Evolutionary conservation across 768 basidiomycete genomes (phyloP), one percentile per base, ranked within the genome.

Genomic region (Gloeopeniophorella convolvens): DNA sequence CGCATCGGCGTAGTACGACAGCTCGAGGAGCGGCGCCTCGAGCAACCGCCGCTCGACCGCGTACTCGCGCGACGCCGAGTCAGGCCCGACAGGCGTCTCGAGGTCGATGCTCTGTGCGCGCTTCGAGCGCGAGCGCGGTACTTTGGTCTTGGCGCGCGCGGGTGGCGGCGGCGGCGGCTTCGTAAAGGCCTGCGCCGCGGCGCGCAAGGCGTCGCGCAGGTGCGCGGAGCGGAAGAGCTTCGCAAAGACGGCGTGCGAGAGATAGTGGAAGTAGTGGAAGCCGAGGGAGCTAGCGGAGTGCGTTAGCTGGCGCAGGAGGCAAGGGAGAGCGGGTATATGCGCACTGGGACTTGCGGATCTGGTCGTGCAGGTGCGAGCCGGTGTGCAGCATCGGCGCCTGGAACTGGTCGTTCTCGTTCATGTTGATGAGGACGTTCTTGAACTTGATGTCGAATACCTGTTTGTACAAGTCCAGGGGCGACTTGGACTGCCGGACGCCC

Each of bases 401-500:
- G 65, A 83, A 93, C 53, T 82, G 78, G 23, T 83, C 79, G 59
- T 96, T 96, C 41, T 84, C 80, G 21, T 83, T 76, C 51, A 82
- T 77, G 50, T 78, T 78, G 16, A 92, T 65, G 2, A 80, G 70
- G 6, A 79, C 76, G 46, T 78, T 70, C 30, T 79, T 72, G 59
- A 97, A 88, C 55, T 72, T 83, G 58, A 95, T 68, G 52, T 79
- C 76, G 49, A 90, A 68, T 8, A 83, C 66, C 58, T 90, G 84
- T 64, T 91, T 95, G 69, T 94, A 89, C 16, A 83, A 64, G 65
- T 98, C 95, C 57, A 78, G 74, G 47, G 75, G 80, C 2, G 91
- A 96, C 49, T 82, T 78, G 10, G 94, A 79, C 89, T 94, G 50
- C n/a, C n/a, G n/a, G n/a, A n/a, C n/a, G n/a, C n/a, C n/a, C n/a